Evolutionary conservation across 1,139 yeast species (phyloP).

Genomic region (Waltiozyma sp.): DNA sequence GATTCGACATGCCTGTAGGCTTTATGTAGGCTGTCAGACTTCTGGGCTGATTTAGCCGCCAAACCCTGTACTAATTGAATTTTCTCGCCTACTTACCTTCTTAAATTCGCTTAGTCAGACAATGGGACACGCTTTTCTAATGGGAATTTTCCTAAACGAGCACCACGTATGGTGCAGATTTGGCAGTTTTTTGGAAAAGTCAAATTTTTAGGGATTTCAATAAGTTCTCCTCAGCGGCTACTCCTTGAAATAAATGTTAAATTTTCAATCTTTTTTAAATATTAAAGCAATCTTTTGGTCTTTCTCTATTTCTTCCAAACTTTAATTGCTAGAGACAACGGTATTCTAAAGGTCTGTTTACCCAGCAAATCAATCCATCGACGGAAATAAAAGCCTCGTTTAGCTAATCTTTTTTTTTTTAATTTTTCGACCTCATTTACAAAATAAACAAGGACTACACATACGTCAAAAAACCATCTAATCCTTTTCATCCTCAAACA

Average conservation of each 20-base stretch:
- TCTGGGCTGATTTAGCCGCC: not conserved
- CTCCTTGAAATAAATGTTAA: not conserved
- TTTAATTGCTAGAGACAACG: not conserved
- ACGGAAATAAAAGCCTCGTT: not conserved
- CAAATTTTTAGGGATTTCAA: not conserved
- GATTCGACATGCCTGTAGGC: too few relatives aligned
- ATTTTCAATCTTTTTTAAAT: too few relatives aligned
- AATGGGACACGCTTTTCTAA: not conserved
- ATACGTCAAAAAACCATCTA: not conserved
- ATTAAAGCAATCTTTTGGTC: too few relatives aligned
- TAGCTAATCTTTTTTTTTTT: not conserved
- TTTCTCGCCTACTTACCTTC: not conserved
- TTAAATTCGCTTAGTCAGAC: not conserved
- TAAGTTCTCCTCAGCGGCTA: not conserved
- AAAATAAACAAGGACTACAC: not conserved
- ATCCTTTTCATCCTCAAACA: not conserved
- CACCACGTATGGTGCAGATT: too few relatives aligned
- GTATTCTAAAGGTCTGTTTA: not conserved
- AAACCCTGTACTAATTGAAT: not conserved
- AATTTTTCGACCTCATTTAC: not conserved
- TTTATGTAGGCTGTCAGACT: too few relatives aligned
- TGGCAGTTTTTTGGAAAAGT: not conserved
- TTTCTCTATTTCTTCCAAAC: not conserved
- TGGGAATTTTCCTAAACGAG: not conserved
- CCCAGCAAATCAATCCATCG: not conserved